Evolutionary conservation across 208 protist species (phyloP).

Genomic region (Leishmania lainsoni): DNA sequence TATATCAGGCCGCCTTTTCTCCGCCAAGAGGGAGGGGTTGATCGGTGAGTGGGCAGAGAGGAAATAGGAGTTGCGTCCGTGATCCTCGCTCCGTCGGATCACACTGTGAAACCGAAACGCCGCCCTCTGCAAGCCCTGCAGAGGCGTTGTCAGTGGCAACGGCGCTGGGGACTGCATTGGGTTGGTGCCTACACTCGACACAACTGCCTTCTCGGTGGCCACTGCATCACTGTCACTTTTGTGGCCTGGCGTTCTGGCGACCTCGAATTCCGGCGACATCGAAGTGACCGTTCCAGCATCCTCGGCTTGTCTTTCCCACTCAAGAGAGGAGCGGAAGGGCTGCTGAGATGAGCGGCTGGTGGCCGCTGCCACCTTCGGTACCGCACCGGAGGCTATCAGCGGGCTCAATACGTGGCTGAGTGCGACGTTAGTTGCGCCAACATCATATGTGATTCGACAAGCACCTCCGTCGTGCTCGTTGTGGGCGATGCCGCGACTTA

Average conservation of each 20-base stretch:
- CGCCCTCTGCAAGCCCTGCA: neutral
- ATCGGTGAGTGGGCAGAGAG: neutral
- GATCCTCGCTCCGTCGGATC: neutral
- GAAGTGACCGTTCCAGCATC: neutral
- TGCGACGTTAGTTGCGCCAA: neutral
- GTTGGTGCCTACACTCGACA: neutral
- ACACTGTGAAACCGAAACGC: constrained; percentile 5
- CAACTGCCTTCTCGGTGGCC: neutral
- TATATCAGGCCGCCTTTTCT: neutral
- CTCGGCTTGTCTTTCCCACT: neutral
- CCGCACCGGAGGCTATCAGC: neutral
- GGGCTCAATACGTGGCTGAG: neutral
- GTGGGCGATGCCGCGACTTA: neutral
- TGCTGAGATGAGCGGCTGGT: neutral
- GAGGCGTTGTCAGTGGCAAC: neutral
- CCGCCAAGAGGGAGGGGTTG: neutral
- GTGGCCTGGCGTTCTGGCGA: neutral
- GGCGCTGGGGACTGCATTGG: neutral
- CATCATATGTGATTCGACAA: constrained; percentile 1
- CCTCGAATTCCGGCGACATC: neutral
- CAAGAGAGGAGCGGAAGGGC: neutral
- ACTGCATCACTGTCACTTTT: neutral
- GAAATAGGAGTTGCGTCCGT: neutral
- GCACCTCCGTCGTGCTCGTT: neutral
- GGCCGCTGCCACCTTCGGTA: neutral